Base-by-base conservation (phyloP, 768 basidiomycete species). In the Chalciporus sphaerocephalus region DNA sequence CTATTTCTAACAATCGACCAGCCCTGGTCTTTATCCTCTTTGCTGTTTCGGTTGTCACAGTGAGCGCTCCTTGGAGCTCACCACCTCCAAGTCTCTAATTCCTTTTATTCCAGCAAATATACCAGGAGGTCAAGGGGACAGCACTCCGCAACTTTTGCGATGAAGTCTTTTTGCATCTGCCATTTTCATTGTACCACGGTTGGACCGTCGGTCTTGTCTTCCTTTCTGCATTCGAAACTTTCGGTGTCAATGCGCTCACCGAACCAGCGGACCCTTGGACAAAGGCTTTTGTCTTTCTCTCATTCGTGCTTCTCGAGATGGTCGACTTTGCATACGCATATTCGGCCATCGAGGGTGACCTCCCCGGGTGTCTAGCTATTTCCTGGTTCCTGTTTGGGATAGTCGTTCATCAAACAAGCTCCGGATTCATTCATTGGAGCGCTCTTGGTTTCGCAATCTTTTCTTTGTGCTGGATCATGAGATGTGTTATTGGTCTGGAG, bases 151-250 rank as follows among this genome's bases (percentile, higher is more conserved):
- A 64, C 51, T 54, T 74, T 37, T 68, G 67, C 33, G 81, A 84
- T 53, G 82, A 84, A 53, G 57, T 82, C 48, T 83, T 84, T 40
- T 67, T 87, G n/a, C 83, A 85, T 58, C 74, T 85, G 10, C 85
- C 85, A 4, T 87, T 87, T 69, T 82, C 78, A 11, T 68, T 86
- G 38, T 86, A 77, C 62, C 82, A 84, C 54, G 82, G 81, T 41
- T 79, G 78, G 77, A 70, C 71, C 11, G 74, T 77, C 51, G 64
- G 73, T 32, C 71, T 77, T 53, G 63, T 81, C 53, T 57, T 81
- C 54, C 64, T 80, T 47, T 73, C 78, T 23, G 79, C 64, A 2
- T 82, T 83, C 51, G 76, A 79, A 48, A 78, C 80, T 2, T 83
- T 83, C 51, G 84, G 85, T 32, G 70, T 73, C 40, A 69, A 83